These are phyloP conservation scores for Cordyceps javanica DNA, from an alignment of 2,329 filamentous ascomycete genomes.

Conservation along the genomic window DNA sequence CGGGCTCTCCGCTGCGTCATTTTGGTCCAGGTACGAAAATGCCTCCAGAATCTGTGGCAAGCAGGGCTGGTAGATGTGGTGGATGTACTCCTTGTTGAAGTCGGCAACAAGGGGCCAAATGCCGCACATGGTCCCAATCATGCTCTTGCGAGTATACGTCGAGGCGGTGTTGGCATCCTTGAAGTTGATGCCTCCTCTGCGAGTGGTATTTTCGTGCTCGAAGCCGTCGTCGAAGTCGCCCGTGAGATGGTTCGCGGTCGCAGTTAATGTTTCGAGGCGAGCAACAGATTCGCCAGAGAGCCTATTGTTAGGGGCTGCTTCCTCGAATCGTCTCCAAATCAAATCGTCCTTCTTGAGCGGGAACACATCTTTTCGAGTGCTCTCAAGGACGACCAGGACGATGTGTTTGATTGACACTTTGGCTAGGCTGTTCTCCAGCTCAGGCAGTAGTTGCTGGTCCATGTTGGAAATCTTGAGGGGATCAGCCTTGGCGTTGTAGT, in stretches of 20 bases:
- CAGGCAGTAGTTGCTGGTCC: slow-evolving; percentile 25
- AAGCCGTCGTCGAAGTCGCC: slow-evolving; percentile 31
- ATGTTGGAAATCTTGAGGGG: slow-evolving; percentile 36
- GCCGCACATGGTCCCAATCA: slow-evolving; percentile 35
- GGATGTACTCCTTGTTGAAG: slow-evolving; percentile 34
- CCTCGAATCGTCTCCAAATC: slow-evolving; percentile 29
- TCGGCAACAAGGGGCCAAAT: slow-evolving; percentile 34
- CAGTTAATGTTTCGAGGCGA: slow-evolving; percentile 24
- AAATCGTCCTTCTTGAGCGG: slow-evolving; percentile 35
- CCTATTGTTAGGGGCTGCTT: slow-evolving; percentile 25
- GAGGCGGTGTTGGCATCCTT: slow-evolving; percentile 34
- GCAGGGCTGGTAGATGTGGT: slow-evolving; percentile 40
- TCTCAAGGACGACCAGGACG: slow-evolving; percentile 36
- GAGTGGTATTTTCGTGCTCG: slow-evolving; percentile 15
- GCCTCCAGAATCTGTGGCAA: slow-evolving; percentile 29
- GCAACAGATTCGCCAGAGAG: slow-evolving; percentile 27
- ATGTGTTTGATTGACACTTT: slow-evolving; percentile 36
- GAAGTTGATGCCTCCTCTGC: slow-evolving; percentile 32
- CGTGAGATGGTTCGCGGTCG: slow-evolving; percentile 27
- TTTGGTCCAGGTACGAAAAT: slow-evolving; percentile 14
- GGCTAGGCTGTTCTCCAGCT: slow-evolving; percentile 20
- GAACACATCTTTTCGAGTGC: slow-evolving; percentile 39
- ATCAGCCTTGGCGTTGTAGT: slow-evolving; percentile 31
- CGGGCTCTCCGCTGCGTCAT: slow-evolving; percentile 18
- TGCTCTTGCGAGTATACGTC: slow-evolving; percentile 39